Conservation (phyloP, 768 basidiomycete genomes). For the Suillus subaureus region DNA sequence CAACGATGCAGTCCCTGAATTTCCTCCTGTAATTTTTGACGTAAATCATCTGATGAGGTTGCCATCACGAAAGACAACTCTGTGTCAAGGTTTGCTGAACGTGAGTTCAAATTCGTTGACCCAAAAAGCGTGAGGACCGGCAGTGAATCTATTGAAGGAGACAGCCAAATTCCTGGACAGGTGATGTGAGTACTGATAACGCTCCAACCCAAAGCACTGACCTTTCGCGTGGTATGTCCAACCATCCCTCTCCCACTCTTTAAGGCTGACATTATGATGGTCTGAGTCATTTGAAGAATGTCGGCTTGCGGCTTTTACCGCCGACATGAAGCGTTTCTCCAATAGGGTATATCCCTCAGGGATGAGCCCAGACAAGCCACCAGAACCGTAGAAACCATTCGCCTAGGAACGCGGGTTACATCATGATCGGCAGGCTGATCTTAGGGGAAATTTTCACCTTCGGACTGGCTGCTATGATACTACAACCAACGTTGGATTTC, state of each 20-base stretch:
- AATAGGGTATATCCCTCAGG: constrained; percentile 93
- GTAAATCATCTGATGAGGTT: constrained; percentile 58
- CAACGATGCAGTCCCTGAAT: constrained; percentile 51
- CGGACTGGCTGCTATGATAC: constrained; percentile 86
- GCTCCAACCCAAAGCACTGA: constrained; percentile 31
- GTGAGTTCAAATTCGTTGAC: constrained; percentile 92
- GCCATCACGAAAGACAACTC: constrained; percentile 88
- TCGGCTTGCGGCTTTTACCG: constrained; percentile 51
- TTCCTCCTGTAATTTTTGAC: constrained; percentile 54
- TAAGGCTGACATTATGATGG: constrained; percentile 62
- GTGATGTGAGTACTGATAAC: neutral
- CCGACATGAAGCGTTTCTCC: constrained; percentile 81
- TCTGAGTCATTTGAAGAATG: constrained; percentile 21
- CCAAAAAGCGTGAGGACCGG: constrained; percentile 87
- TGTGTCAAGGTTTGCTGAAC: constrained; percentile 88
- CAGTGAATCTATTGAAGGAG: constrained; percentile 48
- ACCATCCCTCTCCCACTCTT: constrained; percentile 84
- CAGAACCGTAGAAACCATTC: constrained; percentile 92
- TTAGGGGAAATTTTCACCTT: constrained; percentile 53
- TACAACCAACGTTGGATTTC: constrained; percentile 55
- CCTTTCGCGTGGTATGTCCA: constrained; percentile 99
- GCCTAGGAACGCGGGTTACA: constrained; percentile 52
- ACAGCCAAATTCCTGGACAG: constrained; percentile 81
- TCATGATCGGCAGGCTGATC: neutral
- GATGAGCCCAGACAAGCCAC: constrained; percentile 88